phyloP scores from a whole-genome alignment of 1,284 basidiomycete genomes.

The Trametes polyzona region DNA sequence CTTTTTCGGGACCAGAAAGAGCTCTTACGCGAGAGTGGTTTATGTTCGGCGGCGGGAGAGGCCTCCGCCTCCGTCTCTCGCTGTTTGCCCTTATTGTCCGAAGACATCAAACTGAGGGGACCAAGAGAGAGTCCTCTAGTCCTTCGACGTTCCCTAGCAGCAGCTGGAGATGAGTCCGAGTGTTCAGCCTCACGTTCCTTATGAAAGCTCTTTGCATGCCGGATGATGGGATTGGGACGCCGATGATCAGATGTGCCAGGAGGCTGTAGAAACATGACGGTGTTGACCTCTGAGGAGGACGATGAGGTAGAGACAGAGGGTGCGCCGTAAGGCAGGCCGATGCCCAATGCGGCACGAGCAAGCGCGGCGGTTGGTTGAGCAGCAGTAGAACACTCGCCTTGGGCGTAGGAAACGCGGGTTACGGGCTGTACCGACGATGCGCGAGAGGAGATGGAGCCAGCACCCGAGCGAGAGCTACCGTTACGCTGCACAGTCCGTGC shows the following conservation, averaged over 20 bases:
- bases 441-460: constrained; percentile 17
- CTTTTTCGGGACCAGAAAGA: constrained; percentile 57
- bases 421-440: constrained; percentile 25
- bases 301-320: constrained; percentile 48
- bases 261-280: constrained; percentile 40
- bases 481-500: constrained; percentile 7
- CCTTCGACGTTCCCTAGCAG: constrained; percentile 43
- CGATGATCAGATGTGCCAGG: constrained; percentile 17
- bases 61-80: constrained; percentile 20
- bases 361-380: constrained; percentile 49
- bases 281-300: constrained; percentile 45
- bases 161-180: constrained; percentile 19
- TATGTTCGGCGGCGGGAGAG: constrained; percentile 29
- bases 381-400: constrained; percentile 25
- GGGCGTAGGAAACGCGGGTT: constrained; percentile 23
- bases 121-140: constrained; percentile 49
- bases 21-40: constrained; percentile 52
- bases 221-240: constrained; percentile 27
- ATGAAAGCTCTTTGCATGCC: constrained; percentile 55
- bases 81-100: constrained; percentile 46
- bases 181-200: constrained; percentile 33
- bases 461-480: constrained; percentile 11
- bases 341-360: constrained; percentile 60
- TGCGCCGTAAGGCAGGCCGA: constrained; percentile 58
- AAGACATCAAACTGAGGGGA: constrained; percentile 42